Conservation (phyloP, 306 rosid species). For the Medicago arabica region DNA sequence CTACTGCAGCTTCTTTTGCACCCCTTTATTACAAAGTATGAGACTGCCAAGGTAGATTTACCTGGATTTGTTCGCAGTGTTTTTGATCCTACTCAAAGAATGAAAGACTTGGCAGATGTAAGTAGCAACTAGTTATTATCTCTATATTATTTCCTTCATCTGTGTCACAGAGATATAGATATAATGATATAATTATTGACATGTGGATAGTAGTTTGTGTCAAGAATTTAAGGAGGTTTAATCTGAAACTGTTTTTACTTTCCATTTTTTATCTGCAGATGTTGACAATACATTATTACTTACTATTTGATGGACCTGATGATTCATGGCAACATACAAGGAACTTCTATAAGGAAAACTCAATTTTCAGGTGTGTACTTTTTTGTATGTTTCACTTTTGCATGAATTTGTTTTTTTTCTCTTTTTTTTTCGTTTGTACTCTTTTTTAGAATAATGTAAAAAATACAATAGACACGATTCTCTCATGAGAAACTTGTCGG, state of each 20-base stretch:
- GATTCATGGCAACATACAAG: conserved; percentile 81
- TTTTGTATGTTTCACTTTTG: conserved; percentile 10
- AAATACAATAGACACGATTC: conserved; percentile 14
- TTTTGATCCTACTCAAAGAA: conserved; percentile 87
- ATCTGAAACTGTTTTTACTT: conserved; percentile 13
- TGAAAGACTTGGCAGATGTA: conserved; percentile 98
- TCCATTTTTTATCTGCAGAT: conserved; percentile 59
- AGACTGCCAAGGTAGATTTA: conserved; percentile 65
- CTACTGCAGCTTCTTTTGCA: conserved; percentile 81
- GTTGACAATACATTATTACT: conserved; percentile 91
- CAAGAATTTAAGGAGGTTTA: conserved; percentile 21
- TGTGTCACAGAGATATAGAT: background rate
- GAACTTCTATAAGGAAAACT: conserved; percentile 68
- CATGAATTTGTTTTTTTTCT: conserved; percentile 5
- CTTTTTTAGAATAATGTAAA: conserved; percentile 7
- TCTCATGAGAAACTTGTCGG: conserved; percentile 4
- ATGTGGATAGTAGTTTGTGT: conserved; percentile 10
- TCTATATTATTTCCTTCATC: no score
- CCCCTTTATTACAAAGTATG: conserved; percentile 77
- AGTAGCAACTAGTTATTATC: conserved; percentile 31
- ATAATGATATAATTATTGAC: conserved; percentile 6
- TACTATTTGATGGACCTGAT: conserved; percentile 85
- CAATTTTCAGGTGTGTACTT: conserved; percentile 70
- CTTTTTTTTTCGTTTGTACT: conserved; percentile 17
- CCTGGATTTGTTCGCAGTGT: conserved; percentile 81